Evolutionary conservation across 208 protist genomes (phyloP), one percentile per base, ranked within the genome.

Genomic region (Angomonas ambiguus): DNA sequence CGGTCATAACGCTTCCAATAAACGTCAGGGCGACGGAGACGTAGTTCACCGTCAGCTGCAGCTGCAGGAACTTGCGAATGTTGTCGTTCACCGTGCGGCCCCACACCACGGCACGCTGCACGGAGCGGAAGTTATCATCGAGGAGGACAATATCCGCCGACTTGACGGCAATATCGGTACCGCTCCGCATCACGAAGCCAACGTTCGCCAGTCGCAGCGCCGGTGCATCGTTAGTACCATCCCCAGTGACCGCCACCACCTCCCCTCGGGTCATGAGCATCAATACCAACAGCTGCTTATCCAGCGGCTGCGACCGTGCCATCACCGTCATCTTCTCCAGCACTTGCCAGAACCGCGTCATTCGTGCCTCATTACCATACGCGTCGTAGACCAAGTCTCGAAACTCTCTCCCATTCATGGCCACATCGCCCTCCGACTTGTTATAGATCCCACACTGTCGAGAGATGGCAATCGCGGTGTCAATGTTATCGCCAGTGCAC

Each of bases 61-160:
- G 98, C 82, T 99, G 96, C 32, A 98, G 79, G 79, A 99, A 99
- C 84, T 99, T 99, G 51, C 91, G 87, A 49, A 95, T 95, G 73
- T 93, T 93, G 76, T 95, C 87, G 74, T 93, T 95, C 69, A 93
- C 87, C 57, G 76, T 85, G 56, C 87, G 85, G 64, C 87, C 90
- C 90, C 85, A 92, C 74, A 98, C 82, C 80, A 82, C 98, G 71
- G 96, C 87, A 51, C 85, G 93, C 65, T 99, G 97, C 62, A 99
- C 98, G 2, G 96, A 97, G 30, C 77, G 67, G 76, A 99, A 99
- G 88, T 99, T 99, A 80, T 99, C 98, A 76, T 99, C 98, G 41
- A 99, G 71, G 33, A 99, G 76, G 53, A 96, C 82, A 60, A 96
- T 96, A 62, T 94, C 90, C 13, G 88, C 94, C 3, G 91, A 91